These are phyloP conservation scores for Ephemerocybe angulata DNA, from an alignment of 768 basidiomycete species.

Conservation along the genomic window DNA sequence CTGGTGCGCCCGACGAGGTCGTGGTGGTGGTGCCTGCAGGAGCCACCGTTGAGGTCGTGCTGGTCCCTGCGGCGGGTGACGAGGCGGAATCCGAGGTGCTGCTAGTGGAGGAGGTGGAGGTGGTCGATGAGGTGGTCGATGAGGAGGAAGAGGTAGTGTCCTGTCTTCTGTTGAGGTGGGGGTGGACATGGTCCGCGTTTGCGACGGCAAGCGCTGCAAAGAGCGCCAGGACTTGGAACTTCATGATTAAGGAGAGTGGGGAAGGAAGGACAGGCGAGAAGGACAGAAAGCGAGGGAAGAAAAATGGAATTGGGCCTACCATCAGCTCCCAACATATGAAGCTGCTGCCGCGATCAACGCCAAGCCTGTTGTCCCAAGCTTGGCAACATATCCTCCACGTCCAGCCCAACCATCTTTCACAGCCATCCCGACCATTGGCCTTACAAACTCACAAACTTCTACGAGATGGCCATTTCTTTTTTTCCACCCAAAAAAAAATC, in stretches of 20 bases:
- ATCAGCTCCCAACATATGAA: neutral
- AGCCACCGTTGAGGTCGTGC: conserved; percentile 6
- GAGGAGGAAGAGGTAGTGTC: conserved; percentile 14
- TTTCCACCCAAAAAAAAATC: too few species aligned
- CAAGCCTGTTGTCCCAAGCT: neutral
- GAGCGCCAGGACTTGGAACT: conserved; percentile 39
- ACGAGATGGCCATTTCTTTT: too few species aligned
- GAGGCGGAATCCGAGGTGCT: conserved; percentile 12
- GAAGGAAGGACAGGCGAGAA: conserved; percentile 14
- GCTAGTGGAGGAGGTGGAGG: conserved; percentile 1
- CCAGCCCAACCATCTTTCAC: too few species aligned
- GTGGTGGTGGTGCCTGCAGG: conserved; percentile 16
- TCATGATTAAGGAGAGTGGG: conserved; percentile 39
- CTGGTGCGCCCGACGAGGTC: conserved; percentile 5
- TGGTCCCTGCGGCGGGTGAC: too few species aligned
- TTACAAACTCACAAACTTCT: too few species aligned
- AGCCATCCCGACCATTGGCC: too few species aligned
- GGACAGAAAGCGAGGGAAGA: conserved; percentile 12
- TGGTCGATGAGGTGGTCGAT: conserved; percentile 11
- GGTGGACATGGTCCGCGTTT: conserved; percentile 26
- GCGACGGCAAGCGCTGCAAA: conserved; percentile 43
- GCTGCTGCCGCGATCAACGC: neutral
- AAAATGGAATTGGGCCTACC: neutral
- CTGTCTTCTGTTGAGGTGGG: conserved; percentile 38
- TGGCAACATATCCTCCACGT: neutral